Base-by-base conservation (phyloP, 2,329 filamentous ascomycete genomes). In the Colletotrichum plurivorum region DNA sequence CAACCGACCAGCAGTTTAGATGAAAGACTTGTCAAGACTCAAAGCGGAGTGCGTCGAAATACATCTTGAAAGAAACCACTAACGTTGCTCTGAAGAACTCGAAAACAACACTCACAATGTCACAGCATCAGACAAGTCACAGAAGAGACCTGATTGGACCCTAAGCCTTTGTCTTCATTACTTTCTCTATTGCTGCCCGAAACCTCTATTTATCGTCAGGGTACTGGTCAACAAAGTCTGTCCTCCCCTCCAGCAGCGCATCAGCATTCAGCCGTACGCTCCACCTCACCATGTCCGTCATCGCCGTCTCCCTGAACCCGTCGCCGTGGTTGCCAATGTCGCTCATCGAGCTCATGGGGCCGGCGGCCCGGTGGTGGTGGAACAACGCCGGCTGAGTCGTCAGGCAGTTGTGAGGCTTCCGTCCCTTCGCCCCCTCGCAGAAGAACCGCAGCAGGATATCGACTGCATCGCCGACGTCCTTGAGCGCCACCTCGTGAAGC, bases 391-490 rank as follows among this genome's bases (percentile, higher is more conserved):
- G 85, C 67, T 80, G 78, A 2, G 80, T 76, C 0, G 80, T 78
- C 69, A 87, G 49, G 75, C 84, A 82, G 52, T 76, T 79, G 59
- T 81, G 77, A 65, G 79, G 70, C 48, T 75, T 72, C 57, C 79
- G 76, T 0, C 77, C 76, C 8, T 77, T 72, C 4, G 52, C 57
- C 0, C 82, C 82, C 25, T 83, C 81, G 71, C 85, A 87, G 75
- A 84, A 84, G 58, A 82, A 81, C 12, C 82, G 75, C 56, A 88
- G 72, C 70, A 84, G 78, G 36, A 85, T 76, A 69, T 88, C 86
- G 69, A 80, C 83, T 0, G 80, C 76, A 16, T 75, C 75, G 15
- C 76, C 80, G 45, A 84, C 72, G 13, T 78, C 77, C 71, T 81
- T 80, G 18, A 86, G 68, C 0, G 80, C 83, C 25, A 86, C 76